A percentile compares a stretch with the other conserved stretches of the same genome.
These are phyloP conservation scores for Metarhizium anisopliae DNA, from an alignment of 2,329 filamentous ascomycete genomes.

Conservation along the genomic window DNA sequence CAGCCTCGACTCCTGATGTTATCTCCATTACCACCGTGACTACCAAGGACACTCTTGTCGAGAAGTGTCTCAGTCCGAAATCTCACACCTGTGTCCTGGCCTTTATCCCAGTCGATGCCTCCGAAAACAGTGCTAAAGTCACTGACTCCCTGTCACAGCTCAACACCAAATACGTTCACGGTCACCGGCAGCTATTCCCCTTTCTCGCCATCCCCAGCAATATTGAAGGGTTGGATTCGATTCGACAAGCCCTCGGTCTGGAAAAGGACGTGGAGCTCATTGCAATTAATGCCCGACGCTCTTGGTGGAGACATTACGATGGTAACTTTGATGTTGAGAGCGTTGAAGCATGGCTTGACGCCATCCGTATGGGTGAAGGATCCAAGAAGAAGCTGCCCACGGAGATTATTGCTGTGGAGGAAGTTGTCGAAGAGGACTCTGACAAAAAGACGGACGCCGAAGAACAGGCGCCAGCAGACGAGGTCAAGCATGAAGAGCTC, in stretches of 20 bases:
- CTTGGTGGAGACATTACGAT: constrained; percentile 75
- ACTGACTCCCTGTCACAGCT: constrained; percentile 62
- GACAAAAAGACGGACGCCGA: neutral
- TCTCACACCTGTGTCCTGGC: constrained; percentile 78
- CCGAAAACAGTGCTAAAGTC: constrained; percentile 44
- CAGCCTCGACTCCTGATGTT: constrained; percentile 23
- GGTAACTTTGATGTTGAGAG: constrained; percentile 49
- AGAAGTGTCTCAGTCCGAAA: constrained; percentile 65
- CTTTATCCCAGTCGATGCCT: constrained; percentile 49
- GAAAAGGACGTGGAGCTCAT: constrained; percentile 58
- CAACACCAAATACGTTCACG: constrained; percentile 62
- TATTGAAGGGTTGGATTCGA: constrained; percentile 31
- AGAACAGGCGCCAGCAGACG: constrained; percentile 15
- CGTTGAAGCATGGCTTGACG: constrained; percentile 81
- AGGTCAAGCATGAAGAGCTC: constrained; percentile 39
- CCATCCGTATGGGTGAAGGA: constrained; percentile 83
- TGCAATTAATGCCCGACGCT: constrained; percentile 74
- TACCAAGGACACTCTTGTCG: constrained; percentile 53
- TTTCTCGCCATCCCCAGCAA: constrained; percentile 65
- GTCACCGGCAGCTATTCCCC: constrained; percentile 65
- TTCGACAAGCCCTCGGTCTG: constrained; percentile 45
- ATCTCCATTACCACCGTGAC: constrained; percentile 58
- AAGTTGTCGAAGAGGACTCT: constrained; percentile 20
- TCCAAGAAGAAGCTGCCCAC: constrained; percentile 66
- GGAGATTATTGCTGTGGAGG: constrained; percentile 38